Percentiles rank a stretch among this genome's conserved stretches.
These are phyloP conservation scores for Plantago elongata DNA, from an alignment of 257 asterid genomes.

Conservation along the genomic window DNA sequence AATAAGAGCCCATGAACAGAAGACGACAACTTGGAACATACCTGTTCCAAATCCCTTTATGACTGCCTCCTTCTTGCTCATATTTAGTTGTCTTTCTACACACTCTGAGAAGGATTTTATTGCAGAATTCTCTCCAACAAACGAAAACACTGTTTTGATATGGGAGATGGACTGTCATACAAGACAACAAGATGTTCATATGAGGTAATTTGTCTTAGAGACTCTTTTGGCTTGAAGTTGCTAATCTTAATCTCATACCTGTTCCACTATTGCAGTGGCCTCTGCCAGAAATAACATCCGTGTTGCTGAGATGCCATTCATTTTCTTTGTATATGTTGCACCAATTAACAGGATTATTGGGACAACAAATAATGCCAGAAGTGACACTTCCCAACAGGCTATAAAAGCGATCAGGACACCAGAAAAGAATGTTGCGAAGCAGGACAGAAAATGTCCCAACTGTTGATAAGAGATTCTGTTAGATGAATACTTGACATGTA, in stretches of 20 bases:
- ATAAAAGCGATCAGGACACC: conserved; percentile 72
- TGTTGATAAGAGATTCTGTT: conserved; percentile 29
- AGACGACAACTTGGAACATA: conserved; percentile 71
- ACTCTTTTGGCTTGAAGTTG: neutral
- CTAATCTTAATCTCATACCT: conserved; percentile 35
- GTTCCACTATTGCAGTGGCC: conserved; percentile 78
- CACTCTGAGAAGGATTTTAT: conserved; percentile 49
- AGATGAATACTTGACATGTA: conserved; percentile 19
- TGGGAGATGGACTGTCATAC: conserved; percentile 65
- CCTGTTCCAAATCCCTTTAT: conserved; percentile 81
- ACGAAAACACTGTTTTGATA: conserved; percentile 77
- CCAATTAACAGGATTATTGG: conserved; percentile 69
- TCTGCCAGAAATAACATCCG: conserved; percentile 58
- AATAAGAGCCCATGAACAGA: conserved; percentile 79
- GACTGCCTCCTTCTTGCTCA: conserved; percentile 58
- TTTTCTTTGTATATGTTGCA: conserved; percentile 61
- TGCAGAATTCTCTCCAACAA: conserved; percentile 70
- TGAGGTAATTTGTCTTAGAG: neutral
- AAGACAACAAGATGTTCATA: conserved; percentile 18
- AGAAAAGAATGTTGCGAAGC: conserved; percentile 64
- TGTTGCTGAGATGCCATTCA: conserved; percentile 52
- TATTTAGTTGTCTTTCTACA: conserved; percentile 42
- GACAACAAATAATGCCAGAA: conserved; percentile 62
- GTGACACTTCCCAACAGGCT: conserved; percentile 82
- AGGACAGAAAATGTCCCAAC: conserved; percentile 77